A percentile compares a stretch with the other conserved stretches of the same genome.
Evolutionary conservation across 2,329 filamentous ascomycete genomes (phyloP).

Genomic region (Xylariaceae sp.): DNA sequence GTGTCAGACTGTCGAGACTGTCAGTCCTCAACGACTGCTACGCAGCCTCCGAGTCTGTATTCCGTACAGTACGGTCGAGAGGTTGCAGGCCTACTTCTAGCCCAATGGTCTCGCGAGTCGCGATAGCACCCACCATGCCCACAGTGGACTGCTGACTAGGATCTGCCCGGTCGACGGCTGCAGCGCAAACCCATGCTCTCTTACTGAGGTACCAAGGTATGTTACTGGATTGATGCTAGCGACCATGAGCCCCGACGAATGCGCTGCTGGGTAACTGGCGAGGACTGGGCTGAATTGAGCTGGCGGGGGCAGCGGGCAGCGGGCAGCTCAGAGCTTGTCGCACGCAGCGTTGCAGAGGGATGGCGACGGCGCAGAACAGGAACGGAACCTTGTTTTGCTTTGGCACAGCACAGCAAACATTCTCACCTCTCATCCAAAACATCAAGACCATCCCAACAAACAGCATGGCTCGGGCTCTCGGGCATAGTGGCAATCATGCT

Average conservation of each 20-base stretch:
- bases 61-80: too few relatives aligned
- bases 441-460: neutral
- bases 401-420: neutral
- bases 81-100: too few relatives aligned
- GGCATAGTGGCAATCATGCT: too few relatives aligned
- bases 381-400: neutral
- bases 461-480: neutral
- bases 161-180: neutral
- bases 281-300: neutral
- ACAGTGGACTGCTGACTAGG: constrained; percentile 2
- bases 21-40: too few relatives aligned
- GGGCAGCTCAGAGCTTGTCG: neutral
- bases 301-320: neutral
- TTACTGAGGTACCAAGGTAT: neutral
- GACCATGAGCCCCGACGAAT: too few relatives aligned
- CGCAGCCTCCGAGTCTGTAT: too few relatives aligned
- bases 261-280: neutral
- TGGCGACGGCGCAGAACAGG: neutral
- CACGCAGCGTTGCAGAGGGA: neutral
- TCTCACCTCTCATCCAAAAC: neutral
- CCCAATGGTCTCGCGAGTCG: constrained; percentile 2
- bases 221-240: neutral
- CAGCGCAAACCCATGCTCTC: too few relatives aligned
- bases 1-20: neutral
- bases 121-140: neutral